Evolutionary conservation across 2,329 filamentous ascomycete species (phyloP).

Genomic region (Verticillium nonalfalfae): DNA sequence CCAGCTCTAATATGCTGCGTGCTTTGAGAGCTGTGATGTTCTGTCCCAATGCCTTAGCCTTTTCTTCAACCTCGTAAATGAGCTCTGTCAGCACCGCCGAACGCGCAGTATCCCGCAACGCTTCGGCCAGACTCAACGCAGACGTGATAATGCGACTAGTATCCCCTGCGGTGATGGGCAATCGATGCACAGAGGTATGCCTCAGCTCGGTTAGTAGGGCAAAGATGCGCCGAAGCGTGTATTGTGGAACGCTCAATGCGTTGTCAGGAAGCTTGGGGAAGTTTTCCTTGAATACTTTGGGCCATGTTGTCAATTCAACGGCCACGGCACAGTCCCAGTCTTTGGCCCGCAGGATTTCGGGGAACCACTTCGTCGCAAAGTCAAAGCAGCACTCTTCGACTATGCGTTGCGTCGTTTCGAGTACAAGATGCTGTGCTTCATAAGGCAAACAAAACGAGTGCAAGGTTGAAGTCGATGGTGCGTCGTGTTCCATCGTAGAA

Average conservation of each 20-base stretch:
- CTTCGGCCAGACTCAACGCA: constrained; percentile 18
- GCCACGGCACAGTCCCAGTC: constrained; percentile 26
- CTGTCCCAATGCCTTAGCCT: constrained; percentile 23
- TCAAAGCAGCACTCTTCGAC: constrained; percentile 32
- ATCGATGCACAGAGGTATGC: constrained; percentile 24
- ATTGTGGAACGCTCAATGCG: constrained; percentile 1
- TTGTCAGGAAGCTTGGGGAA: constrained; percentile 17
- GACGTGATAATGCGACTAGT: constrained; percentile 19
- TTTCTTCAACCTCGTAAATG: constrained; percentile 17
- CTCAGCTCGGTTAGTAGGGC: constrained; percentile 17
- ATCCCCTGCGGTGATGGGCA: constrained; percentile 17
- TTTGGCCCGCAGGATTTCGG: constrained; percentile 17
- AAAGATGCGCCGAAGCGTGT: constrained; percentile 15
- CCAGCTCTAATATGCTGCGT: constrained; percentile 15
- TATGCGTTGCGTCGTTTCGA: constrained; percentile 24
- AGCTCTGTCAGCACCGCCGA: constrained; percentile 20
- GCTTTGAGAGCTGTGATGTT: constrained; percentile 25
- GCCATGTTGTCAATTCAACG: constrained; percentile 29
- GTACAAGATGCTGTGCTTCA: constrained; percentile 25
- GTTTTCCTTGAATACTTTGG: constrained; percentile 14
- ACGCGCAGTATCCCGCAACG: constrained; percentile 20
- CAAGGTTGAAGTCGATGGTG: constrained; percentile 13
- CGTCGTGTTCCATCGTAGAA: too few relatives aligned
- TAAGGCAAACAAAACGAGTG: constrained; percentile 26
- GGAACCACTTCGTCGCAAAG: constrained; percentile 24